These are phyloP conservation scores for Podospora anserina DNA, from an alignment of 495 filamentous ascomycete genomes.

Conservation along the genomic window DNA sequence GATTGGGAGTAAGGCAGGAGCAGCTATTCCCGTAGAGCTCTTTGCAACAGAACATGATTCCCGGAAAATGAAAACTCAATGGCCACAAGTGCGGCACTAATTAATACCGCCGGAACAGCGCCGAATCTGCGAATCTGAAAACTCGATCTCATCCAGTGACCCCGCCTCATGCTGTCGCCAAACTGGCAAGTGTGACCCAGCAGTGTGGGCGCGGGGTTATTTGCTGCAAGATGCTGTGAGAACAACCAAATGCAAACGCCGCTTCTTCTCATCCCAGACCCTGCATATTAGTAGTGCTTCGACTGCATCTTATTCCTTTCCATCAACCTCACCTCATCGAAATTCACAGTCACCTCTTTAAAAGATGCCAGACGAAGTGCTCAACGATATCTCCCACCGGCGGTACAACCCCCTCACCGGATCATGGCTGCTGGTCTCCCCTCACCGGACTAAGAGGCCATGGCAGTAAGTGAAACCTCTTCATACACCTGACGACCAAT, in stretches of 20 bases:
- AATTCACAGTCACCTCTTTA: not conserved
- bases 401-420: slow-evolving; percentile 89
- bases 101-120: slow-evolving; percentile 7
- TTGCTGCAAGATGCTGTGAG: not conserved
- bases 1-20: not conserved
- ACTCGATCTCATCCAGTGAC: slow-evolving; percentile 6
- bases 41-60: not conserved
- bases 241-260: not conserved
- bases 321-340: not conserved
- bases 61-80: slow-evolving; percentile 8
- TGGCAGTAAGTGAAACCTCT: slow-evolving; percentile 74
- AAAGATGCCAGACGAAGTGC: slow-evolving; percentile 60
- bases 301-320: not conserved
- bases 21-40: not conserved
- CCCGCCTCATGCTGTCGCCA: slow-evolving; percentile 6
- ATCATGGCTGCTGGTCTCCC: slow-evolving; percentile 89
- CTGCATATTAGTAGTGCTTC: slow-evolving; percentile 1
- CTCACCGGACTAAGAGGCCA: slow-evolving; percentile 91
- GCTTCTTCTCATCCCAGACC: not conserved
- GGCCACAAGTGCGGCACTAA: slow-evolving; percentile 3
- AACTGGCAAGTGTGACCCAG: slow-evolving; percentile 3
- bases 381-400: slow-evolving; percentile 95
- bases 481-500: not conserved
- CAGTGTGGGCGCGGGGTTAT: slow-evolving; percentile 2
- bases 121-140: slow-evolving; percentile 5